Percentiles rank a stretch among this genome's conserved stretches.
phyloP scores from a whole-genome alignment of 2,329 filamentous ascomycete species.

The Clonostachys rhizophaga region DNA sequence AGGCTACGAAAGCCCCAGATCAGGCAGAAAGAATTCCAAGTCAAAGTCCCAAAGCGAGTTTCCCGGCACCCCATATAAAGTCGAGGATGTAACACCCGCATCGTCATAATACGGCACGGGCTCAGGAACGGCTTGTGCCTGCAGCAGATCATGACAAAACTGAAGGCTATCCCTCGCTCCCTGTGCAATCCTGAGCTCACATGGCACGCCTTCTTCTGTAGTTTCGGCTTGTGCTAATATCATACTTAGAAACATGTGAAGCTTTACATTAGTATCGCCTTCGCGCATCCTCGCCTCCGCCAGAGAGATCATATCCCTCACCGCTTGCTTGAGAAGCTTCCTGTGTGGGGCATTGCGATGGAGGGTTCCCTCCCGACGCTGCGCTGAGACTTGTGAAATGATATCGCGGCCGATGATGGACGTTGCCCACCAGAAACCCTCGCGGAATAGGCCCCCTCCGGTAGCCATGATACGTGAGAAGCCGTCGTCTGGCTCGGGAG shows the following conservation, averaged over 20 bases:
- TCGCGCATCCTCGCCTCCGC: slow-evolving; percentile 22
- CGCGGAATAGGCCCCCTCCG: slow-evolving; percentile 33
- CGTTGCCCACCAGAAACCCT: slow-evolving; percentile 25
- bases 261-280: slow-evolving; percentile 39
- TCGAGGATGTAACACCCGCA: neutral
- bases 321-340: slow-evolving; percentile 20
- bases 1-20: neutral
- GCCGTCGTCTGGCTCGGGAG: slow-evolving; percentile 23
- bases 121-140: neutral
- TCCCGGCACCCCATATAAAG: neutral
- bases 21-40: neutral
- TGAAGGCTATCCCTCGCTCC: neutral
- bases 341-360: slow-evolving; percentile 7
- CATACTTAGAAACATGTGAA: slow-evolving; percentile 30
- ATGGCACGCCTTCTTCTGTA: neutral
- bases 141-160: neutral
- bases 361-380: slow-evolving; percentile 18
- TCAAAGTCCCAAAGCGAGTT: neutral
- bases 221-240: slow-evolving; percentile 27
- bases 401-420: slow-evolving; percentile 27
- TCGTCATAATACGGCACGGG: too few relatives aligned
- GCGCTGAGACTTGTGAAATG: slow-evolving; percentile 19
- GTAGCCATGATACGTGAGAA: slow-evolving; percentile 28
- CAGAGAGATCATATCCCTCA: slow-evolving; percentile 18
- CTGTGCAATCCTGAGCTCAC: neutral